Conservation (phyloP, 1,284 basidiomycete species). For the Apiotrichum siamense region DNA sequence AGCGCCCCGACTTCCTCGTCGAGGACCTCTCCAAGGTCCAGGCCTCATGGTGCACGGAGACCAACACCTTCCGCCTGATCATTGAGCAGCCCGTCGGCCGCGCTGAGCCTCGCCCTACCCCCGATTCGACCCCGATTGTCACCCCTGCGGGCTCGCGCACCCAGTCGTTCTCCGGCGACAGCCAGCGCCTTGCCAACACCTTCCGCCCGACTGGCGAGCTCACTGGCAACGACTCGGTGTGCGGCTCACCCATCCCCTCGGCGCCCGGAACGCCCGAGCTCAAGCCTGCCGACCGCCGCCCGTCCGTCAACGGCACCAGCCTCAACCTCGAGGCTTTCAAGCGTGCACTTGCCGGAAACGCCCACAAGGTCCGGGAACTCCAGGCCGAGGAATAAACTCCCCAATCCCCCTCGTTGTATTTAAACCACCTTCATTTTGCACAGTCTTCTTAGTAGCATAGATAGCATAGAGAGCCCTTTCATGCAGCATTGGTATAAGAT, state of each 20-base stretch:
- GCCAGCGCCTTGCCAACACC: constrained; percentile 13
- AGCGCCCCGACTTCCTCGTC: constrained; percentile 49
- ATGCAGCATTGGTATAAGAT: too few relatives aligned
- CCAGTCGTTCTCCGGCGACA: constrained; percentile 38
- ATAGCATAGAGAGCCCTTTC: too few relatives aligned
- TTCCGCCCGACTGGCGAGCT: constrained; percentile 30
- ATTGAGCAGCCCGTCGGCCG: constrained; percentile 47
- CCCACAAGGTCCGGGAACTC: constrained; percentile 16
- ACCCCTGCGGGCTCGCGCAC: constrained; percentile 45
- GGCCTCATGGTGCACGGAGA: constrained; percentile 40
- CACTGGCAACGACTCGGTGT: constrained; percentile 46
- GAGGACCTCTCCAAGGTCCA: constrained; percentile 45
- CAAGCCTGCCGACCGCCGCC: constrained; percentile 24
- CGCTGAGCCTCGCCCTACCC: constrained; percentile 38
- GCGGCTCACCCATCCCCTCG: constrained; percentile 36
- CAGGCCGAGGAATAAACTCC: constrained; percentile 12
- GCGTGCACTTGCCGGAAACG: constrained; percentile 41
- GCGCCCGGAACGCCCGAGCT: constrained; percentile 36
- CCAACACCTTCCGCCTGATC: constrained; percentile 40
- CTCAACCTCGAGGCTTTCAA: constrained; percentile 46
- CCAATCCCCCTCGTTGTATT: too few relatives aligned
- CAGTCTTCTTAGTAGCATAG: too few relatives aligned
- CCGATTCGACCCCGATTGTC: constrained; percentile 45
- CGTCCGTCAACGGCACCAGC: constrained; percentile 21
- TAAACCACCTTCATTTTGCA: too few relatives aligned